Evolutionary conservation across 441 rosid genomes (phyloP), one percentile per base, ranked within the genome.

Genomic region (Pelargonium cotyledonis): DNA sequence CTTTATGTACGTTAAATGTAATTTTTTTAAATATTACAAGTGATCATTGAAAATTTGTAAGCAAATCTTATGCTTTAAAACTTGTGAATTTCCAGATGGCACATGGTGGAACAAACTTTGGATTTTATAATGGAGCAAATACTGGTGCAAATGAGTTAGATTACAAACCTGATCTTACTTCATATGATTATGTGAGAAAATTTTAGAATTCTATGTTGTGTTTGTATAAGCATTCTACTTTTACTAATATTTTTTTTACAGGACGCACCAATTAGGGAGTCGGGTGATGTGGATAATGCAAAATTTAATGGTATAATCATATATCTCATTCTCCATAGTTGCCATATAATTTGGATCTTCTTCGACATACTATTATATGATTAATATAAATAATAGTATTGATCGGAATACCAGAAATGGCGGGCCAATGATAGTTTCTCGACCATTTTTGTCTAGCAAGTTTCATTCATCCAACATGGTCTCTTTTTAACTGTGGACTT

Each of bases 91-190:
- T 75, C 72, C 78, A 94, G 99, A 91, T 94, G 99, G 99, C 89
- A 66, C 99, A 94, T 71, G 99, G 99, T 68, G 99, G 99, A 73
- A 88, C 97, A 61, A 94, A 94, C 82, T 94, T 91, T 77, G 99
- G 99, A 67, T 94, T 94, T 81, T 91, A 89, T 58, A 89, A 75
- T 74, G 99, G 99, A 70, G 99, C 99, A 75, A 94, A 94, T 76
- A 87, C 95, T 63, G 95, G 89, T 69, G 51, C 58, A 1, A 78
- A 74, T 60, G 86, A 83, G 76, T 81, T 75, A 41, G 92, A 87
- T 78, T 94, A 89, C 82, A 87, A 94, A 79, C 86, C 99, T 26
- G 99, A 94, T 80, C 83, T 91, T 67, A 94, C 99, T 70, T 91
- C 97, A 68, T 94, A 94, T 79, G 99, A 94, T 80, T 94, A 94